phyloP scores from a whole-genome alignment of 176 grass and related monocot species.

The Thalia dealbata region DNA sequence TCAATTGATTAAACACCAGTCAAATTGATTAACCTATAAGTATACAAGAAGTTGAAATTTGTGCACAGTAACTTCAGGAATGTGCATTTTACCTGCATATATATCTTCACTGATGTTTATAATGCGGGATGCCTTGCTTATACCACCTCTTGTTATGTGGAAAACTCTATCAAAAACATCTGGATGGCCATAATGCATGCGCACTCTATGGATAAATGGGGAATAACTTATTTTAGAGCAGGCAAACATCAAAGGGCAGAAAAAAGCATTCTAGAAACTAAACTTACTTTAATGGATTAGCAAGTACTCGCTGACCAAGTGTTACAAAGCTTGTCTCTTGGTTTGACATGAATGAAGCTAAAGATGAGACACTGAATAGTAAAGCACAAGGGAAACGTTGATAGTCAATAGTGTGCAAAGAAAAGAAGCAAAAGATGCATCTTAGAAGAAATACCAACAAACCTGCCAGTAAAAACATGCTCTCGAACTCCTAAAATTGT shows the following conservation, averaged over 20 bases:
- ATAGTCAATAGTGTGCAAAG: not conserved
- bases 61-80: conserved; percentile 19
- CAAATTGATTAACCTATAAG: not conserved
- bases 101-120: conserved; percentile 98
- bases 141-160: conserved; percentile 92
- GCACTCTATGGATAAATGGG: conserved; percentile 41
- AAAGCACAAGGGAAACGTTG: not conserved
- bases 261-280: conserved; percentile 7
- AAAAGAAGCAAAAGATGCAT: not conserved
- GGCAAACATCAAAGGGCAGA: not conserved
- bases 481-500: conserved; percentile 94
- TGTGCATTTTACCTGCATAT: conserved; percentile 54
- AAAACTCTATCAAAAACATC: conserved; percentile 99
- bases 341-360: conserved; percentile 89
- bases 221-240: not conserved
- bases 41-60: too few species aligned
- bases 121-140: conserved; percentile 81
- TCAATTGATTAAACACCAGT: too few species aligned
- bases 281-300: conserved; percentile 80
- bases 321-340: conserved; percentile 96
- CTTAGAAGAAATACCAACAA: conserved; percentile 13
- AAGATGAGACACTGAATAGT: conserved; percentile 67
- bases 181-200: conserved; percentile 96
- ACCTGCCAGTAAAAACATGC: conserved; percentile 96
- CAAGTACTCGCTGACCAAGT: conserved; percentile 86